A percentile compares a stretch with the other conserved stretches of the same genome.
Conservation (phyloP, 2,329 filamentous ascomycete species). For the Trichoderma aggressivum region DNA sequence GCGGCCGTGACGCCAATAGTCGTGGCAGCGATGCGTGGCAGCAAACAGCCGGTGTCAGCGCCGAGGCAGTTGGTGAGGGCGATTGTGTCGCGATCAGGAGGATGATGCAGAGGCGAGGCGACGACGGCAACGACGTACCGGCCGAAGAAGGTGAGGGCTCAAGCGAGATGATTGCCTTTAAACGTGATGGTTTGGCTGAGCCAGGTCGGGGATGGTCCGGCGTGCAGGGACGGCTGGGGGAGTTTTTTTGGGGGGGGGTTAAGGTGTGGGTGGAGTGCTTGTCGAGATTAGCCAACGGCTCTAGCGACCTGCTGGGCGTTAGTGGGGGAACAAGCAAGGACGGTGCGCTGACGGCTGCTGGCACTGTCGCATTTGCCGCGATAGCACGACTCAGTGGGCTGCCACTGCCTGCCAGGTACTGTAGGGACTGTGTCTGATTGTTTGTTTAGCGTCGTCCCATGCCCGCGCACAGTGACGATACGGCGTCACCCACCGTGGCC, state of each 20-base stretch:
- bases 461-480: neutral
- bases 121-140: slow-evolving; percentile 35
- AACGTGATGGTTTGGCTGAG: slow-evolving; percentile 39
- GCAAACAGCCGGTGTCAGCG: slow-evolving; percentile 18
- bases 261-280: slow-evolving; percentile 41
- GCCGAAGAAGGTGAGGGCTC: slow-evolving; percentile 46
- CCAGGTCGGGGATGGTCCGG: slow-evolving; percentile 32
- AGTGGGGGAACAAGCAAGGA: slow-evolving; percentile 25
- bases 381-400: neutral
- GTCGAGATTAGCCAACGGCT: slow-evolving; percentile 41
- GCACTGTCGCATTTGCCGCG: neutral
- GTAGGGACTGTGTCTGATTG: neutral
- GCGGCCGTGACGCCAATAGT: slow-evolving; percentile 10
- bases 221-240: slow-evolving; percentile 27
- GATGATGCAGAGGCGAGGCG: slow-evolving; percentile 19
- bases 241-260: slow-evolving; percentile 26
- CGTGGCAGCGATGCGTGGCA: slow-evolving; percentile 13
- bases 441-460: neutral
- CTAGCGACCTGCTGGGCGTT: slow-evolving; percentile 28
- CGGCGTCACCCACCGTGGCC: neutral
- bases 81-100: neutral
- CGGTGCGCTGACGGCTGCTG: neutral
- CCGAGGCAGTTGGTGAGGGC: neutral
- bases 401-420: no score
- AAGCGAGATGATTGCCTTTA: slow-evolving; percentile 53